Evolutionary conservation across 176 grass and related monocot genomes (phyloP).

Genomic region (Oryza coarctata): DNA sequence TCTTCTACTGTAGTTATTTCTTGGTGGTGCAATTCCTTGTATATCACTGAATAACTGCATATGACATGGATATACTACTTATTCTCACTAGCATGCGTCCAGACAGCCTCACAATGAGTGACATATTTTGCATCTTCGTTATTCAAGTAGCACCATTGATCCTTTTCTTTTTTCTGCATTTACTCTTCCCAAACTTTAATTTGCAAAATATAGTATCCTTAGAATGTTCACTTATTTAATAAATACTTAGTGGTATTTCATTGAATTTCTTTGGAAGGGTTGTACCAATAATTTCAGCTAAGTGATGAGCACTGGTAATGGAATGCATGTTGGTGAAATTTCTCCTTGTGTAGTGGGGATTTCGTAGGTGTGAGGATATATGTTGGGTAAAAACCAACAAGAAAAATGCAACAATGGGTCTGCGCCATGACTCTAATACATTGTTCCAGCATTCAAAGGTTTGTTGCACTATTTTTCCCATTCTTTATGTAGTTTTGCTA

Average conservation of each 20-base stretch:
- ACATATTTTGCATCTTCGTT: background rate
- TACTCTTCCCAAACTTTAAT: background rate
- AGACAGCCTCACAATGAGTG: background rate
- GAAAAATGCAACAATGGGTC: constrained; percentile 68
- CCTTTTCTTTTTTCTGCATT: background rate
- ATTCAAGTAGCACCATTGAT: background rate
- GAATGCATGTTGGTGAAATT: background rate
- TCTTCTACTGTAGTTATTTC: background rate
- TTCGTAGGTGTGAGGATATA: constrained; percentile 92
- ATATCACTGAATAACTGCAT: background rate
- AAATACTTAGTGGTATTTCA: background rate
- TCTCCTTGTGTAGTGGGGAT: constrained; percentile 72
- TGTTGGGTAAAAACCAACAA: constrained; percentile 98
- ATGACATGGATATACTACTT: background rate
- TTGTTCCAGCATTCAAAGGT: constrained; percentile 90
- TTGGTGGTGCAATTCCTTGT: background rate
- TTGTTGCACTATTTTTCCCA: background rate
- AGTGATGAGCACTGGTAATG: background rate
- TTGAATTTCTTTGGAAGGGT: background rate
- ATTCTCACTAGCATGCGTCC: background rate
- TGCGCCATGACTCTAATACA: constrained; percentile 84
- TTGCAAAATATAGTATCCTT: background rate
- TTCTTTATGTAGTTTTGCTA: background rate
- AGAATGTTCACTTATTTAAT: background rate
- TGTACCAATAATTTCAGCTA: background rate